phyloP scores from a whole-genome alignment of 176 grass and related monocot genomes.

The Leersia perrieri region DNA sequence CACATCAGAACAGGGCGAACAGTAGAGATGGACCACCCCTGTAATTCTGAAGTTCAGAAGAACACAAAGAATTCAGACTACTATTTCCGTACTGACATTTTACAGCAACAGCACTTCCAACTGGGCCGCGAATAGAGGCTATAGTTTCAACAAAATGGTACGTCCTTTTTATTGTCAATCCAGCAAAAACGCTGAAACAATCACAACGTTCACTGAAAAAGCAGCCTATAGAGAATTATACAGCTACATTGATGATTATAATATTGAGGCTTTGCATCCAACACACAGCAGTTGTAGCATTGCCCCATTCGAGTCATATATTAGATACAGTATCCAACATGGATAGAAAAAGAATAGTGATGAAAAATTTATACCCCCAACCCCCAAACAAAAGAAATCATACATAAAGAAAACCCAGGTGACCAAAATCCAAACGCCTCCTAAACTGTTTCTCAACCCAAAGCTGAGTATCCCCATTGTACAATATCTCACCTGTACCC shows the following conservation, averaged over 20 bases:
- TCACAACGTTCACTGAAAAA: slow-evolving; percentile 35
- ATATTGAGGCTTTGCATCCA: slow-evolving; percentile 24
- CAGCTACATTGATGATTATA: slow-evolving; percentile 40
- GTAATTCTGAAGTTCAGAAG: neutral
- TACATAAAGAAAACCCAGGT: slow-evolving; percentile 41
- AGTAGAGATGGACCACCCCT: neutral
- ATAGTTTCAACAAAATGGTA: slow-evolving; percentile 30
- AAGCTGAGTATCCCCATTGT: neutral
- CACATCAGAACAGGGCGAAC: neutral
- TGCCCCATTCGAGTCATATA: slow-evolving; percentile 23
- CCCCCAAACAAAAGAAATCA: slow-evolving; percentile 28
- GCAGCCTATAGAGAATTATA: slow-evolving; percentile 40
- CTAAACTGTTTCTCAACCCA: slow-evolving; percentile 31
- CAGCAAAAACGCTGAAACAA: slow-evolving; percentile 69
- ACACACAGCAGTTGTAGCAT: slow-evolving; percentile 35
- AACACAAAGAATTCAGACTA: neutral
- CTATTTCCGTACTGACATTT: neutral
- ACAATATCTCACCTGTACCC: slow-evolving; percentile 67
- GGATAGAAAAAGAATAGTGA: slow-evolving; percentile 52
- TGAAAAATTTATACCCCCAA: slow-evolving; percentile 45
- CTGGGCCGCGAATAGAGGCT: no score
- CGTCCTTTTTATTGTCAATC: slow-evolving; percentile 59
- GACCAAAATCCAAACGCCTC: slow-evolving; percentile 38
- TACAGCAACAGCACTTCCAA: neutral
- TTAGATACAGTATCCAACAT: slow-evolving; percentile 51